phyloP scores from a whole-genome alignment of 2,329 filamentous ascomycete genomes.

The Ascochyta koolunga region DNA sequence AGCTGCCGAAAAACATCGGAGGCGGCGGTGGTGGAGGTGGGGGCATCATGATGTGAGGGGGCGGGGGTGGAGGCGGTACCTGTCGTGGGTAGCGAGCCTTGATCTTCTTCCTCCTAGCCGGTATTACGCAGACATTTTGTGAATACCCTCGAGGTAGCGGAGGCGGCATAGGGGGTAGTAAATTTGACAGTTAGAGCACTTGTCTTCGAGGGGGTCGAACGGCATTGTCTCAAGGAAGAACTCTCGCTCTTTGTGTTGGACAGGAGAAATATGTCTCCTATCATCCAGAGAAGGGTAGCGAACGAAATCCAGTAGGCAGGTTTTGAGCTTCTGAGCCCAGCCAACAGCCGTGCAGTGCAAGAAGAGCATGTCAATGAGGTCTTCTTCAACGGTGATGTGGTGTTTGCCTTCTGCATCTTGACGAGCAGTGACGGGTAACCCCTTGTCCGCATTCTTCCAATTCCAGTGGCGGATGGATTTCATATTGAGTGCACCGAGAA shows the following conservation, averaged over 20 bases:
- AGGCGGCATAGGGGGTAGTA: neutral
- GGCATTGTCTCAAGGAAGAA: constrained; percentile 28
- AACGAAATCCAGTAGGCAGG: constrained; percentile 11
- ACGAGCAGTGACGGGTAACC: constrained; percentile 30
- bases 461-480: constrained; percentile 35
- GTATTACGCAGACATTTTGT: neutral
- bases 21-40: constrained; percentile 8
- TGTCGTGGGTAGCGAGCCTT: no score
- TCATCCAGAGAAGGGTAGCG: neutral
- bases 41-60: neutral
- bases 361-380: constrained; percentile 37
- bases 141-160: neutral
- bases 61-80: constrained; percentile 7
- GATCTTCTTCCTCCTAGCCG: neutral
- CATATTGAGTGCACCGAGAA: constrained; percentile 31
- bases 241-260: constrained; percentile 17
- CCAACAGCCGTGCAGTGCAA: constrained; percentile 29
- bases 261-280: neutral
- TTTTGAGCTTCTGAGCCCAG: constrained; percentile 32
- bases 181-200: neutral
- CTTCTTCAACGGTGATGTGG: constrained; percentile 34
- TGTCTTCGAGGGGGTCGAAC: neutral
- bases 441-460: constrained; percentile 27
- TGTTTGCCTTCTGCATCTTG: constrained; percentile 31
- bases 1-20: neutral